phyloP scores from a whole-genome alignment of 805 yeast species.

The Lipomyces orientalis region DNA sequence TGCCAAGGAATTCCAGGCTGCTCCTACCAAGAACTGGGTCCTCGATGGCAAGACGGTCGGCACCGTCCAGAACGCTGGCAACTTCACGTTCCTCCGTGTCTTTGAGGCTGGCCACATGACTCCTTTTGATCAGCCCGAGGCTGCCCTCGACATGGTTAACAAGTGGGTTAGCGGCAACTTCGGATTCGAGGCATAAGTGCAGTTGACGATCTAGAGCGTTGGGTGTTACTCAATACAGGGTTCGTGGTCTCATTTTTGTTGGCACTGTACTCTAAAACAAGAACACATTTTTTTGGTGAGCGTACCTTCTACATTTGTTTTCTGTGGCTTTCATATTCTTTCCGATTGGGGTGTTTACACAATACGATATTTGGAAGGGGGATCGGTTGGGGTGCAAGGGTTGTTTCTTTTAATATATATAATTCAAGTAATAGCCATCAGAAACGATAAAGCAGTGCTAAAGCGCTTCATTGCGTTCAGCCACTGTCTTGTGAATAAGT shows the following conservation, averaged over 20 bases:
- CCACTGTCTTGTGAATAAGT: neutral
- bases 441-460: neutral
- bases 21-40: constrained; percentile 46
- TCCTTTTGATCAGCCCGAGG: constrained; percentile 85
- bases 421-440: neutral
- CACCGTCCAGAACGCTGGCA: constrained; percentile 71
- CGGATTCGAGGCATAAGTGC: constrained; percentile 21
- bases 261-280: neutral
- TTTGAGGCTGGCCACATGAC: constrained; percentile 97
- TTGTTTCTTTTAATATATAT: too few species aligned
- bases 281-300: too few species aligned
- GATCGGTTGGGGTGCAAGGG: neutral
- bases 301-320: too few species aligned
- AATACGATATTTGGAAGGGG: neutral
- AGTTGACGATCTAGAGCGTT: neutral
- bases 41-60: constrained; percentile 63
- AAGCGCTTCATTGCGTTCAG: neutral
- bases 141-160: constrained; percentile 79
- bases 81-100: constrained; percentile 80
- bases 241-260: neutral
- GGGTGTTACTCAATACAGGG: neutral
- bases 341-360: neutral
- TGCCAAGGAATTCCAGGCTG: constrained; percentile 57
- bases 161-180: constrained; percentile 80
- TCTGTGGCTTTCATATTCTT: neutral